These are phyloP conservation scores for Colletotrichum caudatum DNA, from an alignment of 2,329 filamentous ascomycete species.

Conservation along the genomic window DNA sequence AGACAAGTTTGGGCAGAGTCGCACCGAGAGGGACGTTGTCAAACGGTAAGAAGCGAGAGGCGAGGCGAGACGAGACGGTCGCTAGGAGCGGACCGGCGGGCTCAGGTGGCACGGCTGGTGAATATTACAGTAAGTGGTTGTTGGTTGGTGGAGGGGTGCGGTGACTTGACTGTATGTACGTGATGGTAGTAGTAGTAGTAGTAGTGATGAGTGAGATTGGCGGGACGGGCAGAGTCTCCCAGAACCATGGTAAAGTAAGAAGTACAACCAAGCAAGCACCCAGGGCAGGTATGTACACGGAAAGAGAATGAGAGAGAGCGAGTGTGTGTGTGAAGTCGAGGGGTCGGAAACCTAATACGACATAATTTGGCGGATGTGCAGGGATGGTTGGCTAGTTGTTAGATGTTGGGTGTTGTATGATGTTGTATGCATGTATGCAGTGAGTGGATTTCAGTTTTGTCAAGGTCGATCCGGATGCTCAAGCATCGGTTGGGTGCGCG, in stretches of 20 bases:
- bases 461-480: not conserved
- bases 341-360: not conserved
- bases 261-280: not conserved
- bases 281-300: not conserved
- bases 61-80: slow-evolving; percentile 8
- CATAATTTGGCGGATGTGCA: not conserved
- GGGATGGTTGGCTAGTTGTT: not conserved
- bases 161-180: not conserved
- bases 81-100: not conserved
- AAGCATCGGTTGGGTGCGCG: not conserved
- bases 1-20: slow-evolving; percentile 10
- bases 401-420: too few species aligned
- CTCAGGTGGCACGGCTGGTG: not conserved
- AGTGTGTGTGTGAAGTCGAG: not conserved
- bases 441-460: too few species aligned
- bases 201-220: slow-evolving; percentile 21
- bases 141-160: not conserved
- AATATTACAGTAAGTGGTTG: not conserved
- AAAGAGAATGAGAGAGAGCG: not conserved
- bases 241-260: slow-evolving; percentile 29
- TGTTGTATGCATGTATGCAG: too few species aligned
- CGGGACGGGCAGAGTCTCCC: slow-evolving; percentile 31
- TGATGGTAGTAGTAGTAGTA: too few species aligned
- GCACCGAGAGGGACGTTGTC: slow-evolving; percentile 30
- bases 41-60: slow-evolving; percentile 36